Base-by-base conservation (phyloP, 768 basidiomycete genomes). In the Auricularia auricula-judae region DNA sequence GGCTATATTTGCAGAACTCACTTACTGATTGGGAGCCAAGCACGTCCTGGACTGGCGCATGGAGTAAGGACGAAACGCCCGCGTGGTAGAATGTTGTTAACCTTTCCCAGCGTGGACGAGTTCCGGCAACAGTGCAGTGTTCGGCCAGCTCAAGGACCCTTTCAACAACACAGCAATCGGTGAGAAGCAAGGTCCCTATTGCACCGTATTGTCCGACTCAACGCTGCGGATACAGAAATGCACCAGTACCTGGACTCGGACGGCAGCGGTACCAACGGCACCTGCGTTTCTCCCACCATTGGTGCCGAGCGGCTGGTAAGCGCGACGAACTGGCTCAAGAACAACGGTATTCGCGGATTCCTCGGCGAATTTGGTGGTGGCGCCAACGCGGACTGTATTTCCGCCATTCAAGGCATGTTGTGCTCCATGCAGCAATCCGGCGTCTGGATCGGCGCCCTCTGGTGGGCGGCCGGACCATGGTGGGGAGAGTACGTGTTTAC, bases 231-330 rank as follows among this genome's bases (percentile, higher is more conserved):
- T 42, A 7, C 39, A 42, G 83, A 87, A 70, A 86, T 86, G 83
- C 85, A 87, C 72, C 84, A 86, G 71, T 87, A 87, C 76, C 84
- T 87, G 68, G 85, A 86, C 72, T 80, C 79, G 42, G 85, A 87
- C 69, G 80, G 82, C 67, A 84, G 83, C 23, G 71, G 71, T 21
- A 85, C 84, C 7, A 78, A 72, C 59, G 70, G 69, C 2, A 78
- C 73, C 33, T 87, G 86, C 70, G 84, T 86, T 43, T 83, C 81
- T 5, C 74, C 79, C 21, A 85, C 82, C 34, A 85, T 86, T 68
- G 84, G 84, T 63, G 79, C 77, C 29, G 80, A 84, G 68, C 83
- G 84, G 67, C 72, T 86, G 47, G 75, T 78, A 35, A 79, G 70
- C 42, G 85, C 85, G 8, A 86, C 85, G 2, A 67, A 72, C n/a